Evolutionary conservation across 139 green algal species (phyloP), one percentile per base, ranked within the genome.

Genomic region (Volvox africanus): DNA sequence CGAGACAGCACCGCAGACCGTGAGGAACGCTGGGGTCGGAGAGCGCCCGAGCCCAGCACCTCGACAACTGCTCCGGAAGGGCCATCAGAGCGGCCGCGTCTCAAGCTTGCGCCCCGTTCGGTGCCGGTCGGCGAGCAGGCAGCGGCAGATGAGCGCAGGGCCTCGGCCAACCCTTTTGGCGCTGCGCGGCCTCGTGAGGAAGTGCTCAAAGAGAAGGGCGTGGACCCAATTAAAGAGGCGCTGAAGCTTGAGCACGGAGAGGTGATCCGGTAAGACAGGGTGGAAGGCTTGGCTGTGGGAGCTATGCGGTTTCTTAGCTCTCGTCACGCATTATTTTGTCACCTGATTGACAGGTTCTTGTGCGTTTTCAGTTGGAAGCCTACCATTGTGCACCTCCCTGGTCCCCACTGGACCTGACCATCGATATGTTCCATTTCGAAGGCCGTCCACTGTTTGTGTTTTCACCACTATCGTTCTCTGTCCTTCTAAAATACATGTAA

Each of bases 141-240:
- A 2, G 30, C 22, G 50, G 71, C n/a, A 20, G 82, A 86, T 37
- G 69, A 83, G 65, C 33, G 44, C 65, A 96, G 94, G 83, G 73
- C 62, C 0, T 73, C 50, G 44, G 9, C 73, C 90, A 98, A 96
- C 87, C 95, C 95, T 5, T 99, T 99, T 95, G 97, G 97, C 33
- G 95, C 93, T 0, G 97, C 97, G 0, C 92, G 95, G 61, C 97
- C 97, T 3, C 93, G 97, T 19, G 97, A 99, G 95, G 97, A 99
- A 92, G 96, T 99, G 84, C 92, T 99, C 77, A 95, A 94, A 89
- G 97, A 99, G 96, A 97, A 99, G 94, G 96, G 97, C 61, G 90
- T 94, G n/a, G 96, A 98, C 92, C 88, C 90, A 13, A 77, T 91
- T 20, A 96, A 97, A 94, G 94, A 97, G 91, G 92, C 96, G n/a